phyloP scores from a whole-genome alignment of 768 basidiomycete genomes.

The Amanita jacksonii region DNA sequence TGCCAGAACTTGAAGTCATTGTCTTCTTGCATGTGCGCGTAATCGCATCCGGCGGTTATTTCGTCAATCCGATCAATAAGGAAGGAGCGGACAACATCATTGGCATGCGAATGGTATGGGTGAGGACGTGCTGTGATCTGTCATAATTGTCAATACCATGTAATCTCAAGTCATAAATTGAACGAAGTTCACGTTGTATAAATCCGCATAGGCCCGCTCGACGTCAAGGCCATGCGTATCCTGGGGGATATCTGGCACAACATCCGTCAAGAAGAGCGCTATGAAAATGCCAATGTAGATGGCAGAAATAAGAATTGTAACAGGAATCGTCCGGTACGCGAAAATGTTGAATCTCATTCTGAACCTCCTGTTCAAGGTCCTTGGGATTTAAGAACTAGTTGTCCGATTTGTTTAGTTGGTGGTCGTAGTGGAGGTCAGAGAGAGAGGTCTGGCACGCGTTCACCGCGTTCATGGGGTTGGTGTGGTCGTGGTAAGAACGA shows the following conservation, averaged over 20 bases:
- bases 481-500: slow-evolving; percentile 1
- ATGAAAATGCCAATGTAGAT: slow-evolving; percentile 40
- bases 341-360: neutral
- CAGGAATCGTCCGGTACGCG: slow-evolving; percentile 18
- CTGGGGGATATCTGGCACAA: slow-evolving; percentile 34
- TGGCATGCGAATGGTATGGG: slow-evolving; percentile 71
- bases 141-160: slow-evolving; percentile 11
- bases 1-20: slow-evolving; percentile 11
- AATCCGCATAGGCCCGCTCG: slow-evolving; percentile 46
- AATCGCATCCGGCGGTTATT: slow-evolving; percentile 31
- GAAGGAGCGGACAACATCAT: slow-evolving; percentile 55
- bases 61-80: slow-evolving; percentile 44
- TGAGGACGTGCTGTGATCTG: slow-evolving; percentile 63
- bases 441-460: neutral
- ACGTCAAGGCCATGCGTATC: slow-evolving; percentile 37
- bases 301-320: slow-evolving; percentile 30
- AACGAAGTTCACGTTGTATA: slow-evolving; percentile 35
- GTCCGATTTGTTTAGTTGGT: no score
- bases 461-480: neutral
- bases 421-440: no score
- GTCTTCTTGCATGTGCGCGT: slow-evolving; percentile 47
- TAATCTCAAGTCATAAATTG: neutral
- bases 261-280: slow-evolving; percentile 38
- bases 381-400: no score
- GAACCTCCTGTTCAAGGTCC: no score